phyloP scores from a whole-genome alignment of 2,329 filamentous ascomycete species.

The Diaporthe sp. region DNA sequence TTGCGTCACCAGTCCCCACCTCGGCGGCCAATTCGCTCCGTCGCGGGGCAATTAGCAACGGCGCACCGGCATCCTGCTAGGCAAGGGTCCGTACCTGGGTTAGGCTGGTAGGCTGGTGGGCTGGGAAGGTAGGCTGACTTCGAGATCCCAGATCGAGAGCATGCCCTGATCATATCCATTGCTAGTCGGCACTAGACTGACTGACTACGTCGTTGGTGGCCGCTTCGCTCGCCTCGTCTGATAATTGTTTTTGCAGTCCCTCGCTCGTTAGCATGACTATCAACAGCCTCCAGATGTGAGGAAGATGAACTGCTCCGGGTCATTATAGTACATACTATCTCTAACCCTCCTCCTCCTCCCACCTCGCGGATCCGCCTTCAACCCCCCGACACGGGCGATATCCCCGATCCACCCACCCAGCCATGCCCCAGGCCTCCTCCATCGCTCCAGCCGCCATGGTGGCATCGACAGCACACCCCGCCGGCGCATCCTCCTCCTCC shows the following conservation, averaged over 20 bases:
- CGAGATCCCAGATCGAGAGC: constrained; percentile 13
- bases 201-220: background rate
- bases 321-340: constrained; percentile 15
- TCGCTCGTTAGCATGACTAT: background rate
- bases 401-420: background rate
- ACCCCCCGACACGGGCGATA: background rate
- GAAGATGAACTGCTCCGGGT: constrained; percentile 37
- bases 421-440: constrained; percentile 34
- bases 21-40: constrained; percentile 14
- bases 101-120: background rate
- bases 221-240: constrained; percentile 5
- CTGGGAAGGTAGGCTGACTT: background rate
- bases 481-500: background rate
- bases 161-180: background rate
- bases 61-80: constrained; percentile 14
- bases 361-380: background rate
- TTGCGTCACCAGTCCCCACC: constrained; percentile 33
- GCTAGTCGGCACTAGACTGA: background rate
- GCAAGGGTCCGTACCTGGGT: background rate
- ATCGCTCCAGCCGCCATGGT: constrained; percentile 25
- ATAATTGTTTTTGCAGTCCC: background rate
- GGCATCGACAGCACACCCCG: constrained; percentile 5
- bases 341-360: background rate
- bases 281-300: background rate
- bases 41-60: constrained; percentile 19